These are phyloP conservation scores for Fusarium sulawesiense DNA, from an alignment of 2,329 filamentous ascomycete species.

Conservation along the genomic window DNA sequence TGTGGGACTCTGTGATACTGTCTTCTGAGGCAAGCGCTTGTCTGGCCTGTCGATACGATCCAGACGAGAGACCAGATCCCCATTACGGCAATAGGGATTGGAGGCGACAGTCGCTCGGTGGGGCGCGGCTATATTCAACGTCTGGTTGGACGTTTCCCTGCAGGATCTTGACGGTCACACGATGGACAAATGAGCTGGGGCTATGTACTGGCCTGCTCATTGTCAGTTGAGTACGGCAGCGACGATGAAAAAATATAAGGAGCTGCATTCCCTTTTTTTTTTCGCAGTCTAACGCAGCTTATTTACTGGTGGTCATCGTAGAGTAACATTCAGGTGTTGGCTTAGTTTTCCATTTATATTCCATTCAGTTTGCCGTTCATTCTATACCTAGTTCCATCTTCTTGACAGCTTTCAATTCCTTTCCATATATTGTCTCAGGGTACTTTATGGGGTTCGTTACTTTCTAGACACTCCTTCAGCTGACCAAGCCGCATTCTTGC, in stretches of 20 bases:
- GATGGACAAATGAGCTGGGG: background rate
- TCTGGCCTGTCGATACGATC: conserved; percentile 31
- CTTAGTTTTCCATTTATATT: background rate
- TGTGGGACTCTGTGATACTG: background rate
- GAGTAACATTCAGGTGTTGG: background rate
- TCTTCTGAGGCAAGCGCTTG: conserved; percentile 22
- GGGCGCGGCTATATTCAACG: background rate
- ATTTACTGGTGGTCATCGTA: background rate
- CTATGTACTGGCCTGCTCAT: background rate
- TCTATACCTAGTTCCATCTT: accelerated
- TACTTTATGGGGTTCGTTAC: too few species aligned
- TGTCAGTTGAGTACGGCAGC: background rate
- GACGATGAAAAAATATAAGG: too few species aligned
- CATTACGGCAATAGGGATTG: too few species aligned
- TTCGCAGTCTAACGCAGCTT: background rate
- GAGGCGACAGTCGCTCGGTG: background rate
- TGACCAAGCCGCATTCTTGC: background rate
- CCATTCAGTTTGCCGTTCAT: accelerated
- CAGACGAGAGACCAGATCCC: conserved; percentile 35
- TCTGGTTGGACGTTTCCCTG: background rate
- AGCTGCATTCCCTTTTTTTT: background rate
- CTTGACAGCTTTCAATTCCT: background rate
- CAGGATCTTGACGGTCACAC: background rate
- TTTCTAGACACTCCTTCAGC: background rate
- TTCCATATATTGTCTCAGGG: background rate